Base-by-base conservation (phyloP, 2,329 filamentous ascomycete genomes). In the Penicillium crustosum region DNA sequence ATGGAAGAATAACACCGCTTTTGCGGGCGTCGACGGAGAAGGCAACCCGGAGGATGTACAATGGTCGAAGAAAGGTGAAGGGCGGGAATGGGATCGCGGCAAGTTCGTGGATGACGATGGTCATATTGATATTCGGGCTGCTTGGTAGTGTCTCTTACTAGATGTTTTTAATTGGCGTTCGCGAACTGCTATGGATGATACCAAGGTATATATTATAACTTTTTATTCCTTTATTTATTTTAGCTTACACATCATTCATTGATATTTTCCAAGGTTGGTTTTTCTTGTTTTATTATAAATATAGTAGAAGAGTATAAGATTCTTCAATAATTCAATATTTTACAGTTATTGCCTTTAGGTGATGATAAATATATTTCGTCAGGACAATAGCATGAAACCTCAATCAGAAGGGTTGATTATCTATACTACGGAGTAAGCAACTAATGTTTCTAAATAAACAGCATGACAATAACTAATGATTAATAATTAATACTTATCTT, bases 61-160 rank as follows among this genome's bases (percentile, higher is more conserved):
- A 50, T 96, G 91, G 91, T 81, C 83, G 38, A 89, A 86, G 67
- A 80, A 77, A 56, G 89, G 89, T 1, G 87, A 93, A 69, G 75
- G 80, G 1, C 79, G 86, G 57, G 87, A 67, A 48, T 67, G 65
- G 65, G 65, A 67, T 77, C 77, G 82, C 47, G 87, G 87, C 2
- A 88, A 89, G 68, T 79, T 83, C 25, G 69, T 86, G 43, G 79
- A 82, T 62, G 79, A 79, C 9, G 79, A 85, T 66, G 85, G 83
- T 2, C 73, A 79, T 64, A 76, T 86, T 44, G 76, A 79, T 45
- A 67, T 83, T 25, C 78, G 77, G 59, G 77, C 81, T 33, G 72
- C 77, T 17, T 86, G 82, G 82, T 75, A 69, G 55, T 55, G 10
- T 48, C 44, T 44, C 13, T 52, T 35, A 6, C 13, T 25, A 6